Base-by-base conservation (phyloP, 2,329 filamentous ascomycete genomes). In the Diplodia intermedia region DNA sequence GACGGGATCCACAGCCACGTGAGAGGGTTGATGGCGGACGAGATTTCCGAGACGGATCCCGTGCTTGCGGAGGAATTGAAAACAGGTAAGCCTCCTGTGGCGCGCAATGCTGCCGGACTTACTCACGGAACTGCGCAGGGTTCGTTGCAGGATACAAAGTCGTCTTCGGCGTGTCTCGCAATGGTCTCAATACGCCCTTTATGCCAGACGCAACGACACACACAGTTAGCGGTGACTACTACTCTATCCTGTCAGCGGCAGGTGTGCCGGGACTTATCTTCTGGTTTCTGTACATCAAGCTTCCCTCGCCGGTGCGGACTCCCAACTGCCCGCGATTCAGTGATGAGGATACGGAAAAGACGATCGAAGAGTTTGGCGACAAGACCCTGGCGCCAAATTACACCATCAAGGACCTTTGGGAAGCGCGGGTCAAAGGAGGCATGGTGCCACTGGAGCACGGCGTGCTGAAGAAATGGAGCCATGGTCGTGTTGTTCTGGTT, bases 391-490 rank as follows among this genome's bases (percentile, higher is more conserved):
- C 71, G 2, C 73, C 74, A 2, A 72, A 66, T 0, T 11, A 79
- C 8, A 75, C 69, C 1, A 79, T 83, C 66, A 71, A 71, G 0
- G 75, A 81, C 9, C 47, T 82, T 1, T 81, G 76, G 73, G 65
- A 75, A 50, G 66, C 66, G 7, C 65, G 73, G 43, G 68, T 38
- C 14, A 71, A 65, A 6, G 57, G 40, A 3, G 11, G 23, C 8
- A 23, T 62, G 40, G 70, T 62, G 6, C 23, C 57, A 7, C 14
- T 62, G 40, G 57, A 62, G 15, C 26, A 62, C n/a, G 57, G 57
- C 1, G 33, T 62, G 23, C 23, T 62, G 23, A 26, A 33, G 40
- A 50, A 31, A 15, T 62, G 57, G 57, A 47, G 43, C 40, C 40
- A 62, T n/a, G 57, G 57, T 4, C 40, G 40, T 14, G 43, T 36